phyloP scores from a whole-genome alignment of 1,284 basidiomycete genomes.

The Marasmius sp. region DNA sequence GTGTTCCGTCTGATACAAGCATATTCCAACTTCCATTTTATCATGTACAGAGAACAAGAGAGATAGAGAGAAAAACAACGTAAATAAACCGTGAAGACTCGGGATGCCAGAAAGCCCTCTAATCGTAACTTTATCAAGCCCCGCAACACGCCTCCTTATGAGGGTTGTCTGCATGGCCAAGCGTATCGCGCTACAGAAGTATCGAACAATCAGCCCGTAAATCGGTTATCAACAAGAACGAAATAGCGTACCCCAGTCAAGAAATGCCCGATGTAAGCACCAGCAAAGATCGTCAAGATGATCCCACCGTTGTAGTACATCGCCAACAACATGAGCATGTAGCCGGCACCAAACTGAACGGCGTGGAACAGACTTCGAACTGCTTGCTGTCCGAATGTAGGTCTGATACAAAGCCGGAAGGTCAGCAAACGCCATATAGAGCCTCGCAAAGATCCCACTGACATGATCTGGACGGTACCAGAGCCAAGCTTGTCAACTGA shows the following conservation, averaged over 20 bases:
- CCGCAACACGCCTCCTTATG: slow-evolving; percentile 15
- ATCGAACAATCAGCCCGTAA: neutral
- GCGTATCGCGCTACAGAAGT: neutral
- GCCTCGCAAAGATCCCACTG: no score
- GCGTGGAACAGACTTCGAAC: slow-evolving; percentile 20
- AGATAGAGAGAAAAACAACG: no score
- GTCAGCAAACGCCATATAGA: neutral
- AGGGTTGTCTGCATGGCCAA: neutral
- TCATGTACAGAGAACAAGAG: no score
- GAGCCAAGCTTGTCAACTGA: no score
- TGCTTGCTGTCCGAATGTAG: slow-evolving; percentile 14
- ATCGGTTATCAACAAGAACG: neutral
- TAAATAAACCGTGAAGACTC: no score
- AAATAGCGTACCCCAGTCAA: neutral
- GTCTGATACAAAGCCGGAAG: slow-evolving; percentile 6
- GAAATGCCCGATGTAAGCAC: neutral
- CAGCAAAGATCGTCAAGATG: neutral
- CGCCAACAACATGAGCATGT: slow-evolving; percentile 19
- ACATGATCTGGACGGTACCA: no score
- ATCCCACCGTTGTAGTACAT: slow-evolving; percentile 9
- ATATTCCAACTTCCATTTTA: no score
- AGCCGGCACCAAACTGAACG: slow-evolving; percentile 17
- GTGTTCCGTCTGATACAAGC: no score
- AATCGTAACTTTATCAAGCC: neutral
- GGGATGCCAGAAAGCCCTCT: no score